Conservation (phyloP, 2,329 filamentous ascomycete species). For the Atkinsonella hypoxylon region DNA sequence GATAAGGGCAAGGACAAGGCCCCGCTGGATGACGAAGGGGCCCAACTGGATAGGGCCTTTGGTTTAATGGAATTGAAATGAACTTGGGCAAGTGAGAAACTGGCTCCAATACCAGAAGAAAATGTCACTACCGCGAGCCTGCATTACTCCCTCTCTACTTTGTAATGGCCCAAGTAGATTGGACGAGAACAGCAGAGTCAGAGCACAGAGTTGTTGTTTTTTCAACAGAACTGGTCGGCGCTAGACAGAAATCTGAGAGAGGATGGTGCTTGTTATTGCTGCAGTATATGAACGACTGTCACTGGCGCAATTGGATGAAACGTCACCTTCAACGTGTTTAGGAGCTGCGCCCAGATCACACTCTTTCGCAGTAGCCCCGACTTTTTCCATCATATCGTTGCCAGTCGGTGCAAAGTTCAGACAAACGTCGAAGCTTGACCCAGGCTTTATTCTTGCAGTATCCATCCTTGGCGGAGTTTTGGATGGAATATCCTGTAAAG, state of each 20-base stretch:
- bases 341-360: constrained; percentile 19
- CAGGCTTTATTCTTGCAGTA: constrained; percentile 26
- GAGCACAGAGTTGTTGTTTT: background rate
- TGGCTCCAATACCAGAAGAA: background rate
- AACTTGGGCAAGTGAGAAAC: background rate
- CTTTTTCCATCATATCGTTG: constrained; percentile 26
- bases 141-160: background rate
- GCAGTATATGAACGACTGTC: constrained; percentile 6
- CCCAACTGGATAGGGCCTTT: constrained; percentile 47
- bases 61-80: constrained; percentile 31
- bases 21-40: constrained; percentile 32
- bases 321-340: constrained; percentile 7
- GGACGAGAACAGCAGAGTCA: background rate
- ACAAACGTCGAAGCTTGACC: constrained; percentile 28
- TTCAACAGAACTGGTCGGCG: background rate
- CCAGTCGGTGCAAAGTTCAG: constrained; percentile 32
- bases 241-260: background rate
- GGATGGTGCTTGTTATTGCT: background rate
- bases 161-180: background rate
- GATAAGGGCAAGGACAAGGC: constrained; percentile 8
- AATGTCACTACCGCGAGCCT: background rate
- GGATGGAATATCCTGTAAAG: constrained; percentile 18
- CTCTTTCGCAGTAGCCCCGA: constrained; percentile 23
- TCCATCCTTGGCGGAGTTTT: constrained; percentile 13
- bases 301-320: constrained; percentile 6